Conservation (phyloP, 202 grass and related monocot species). For the Saccharum hybrid region DNA sequence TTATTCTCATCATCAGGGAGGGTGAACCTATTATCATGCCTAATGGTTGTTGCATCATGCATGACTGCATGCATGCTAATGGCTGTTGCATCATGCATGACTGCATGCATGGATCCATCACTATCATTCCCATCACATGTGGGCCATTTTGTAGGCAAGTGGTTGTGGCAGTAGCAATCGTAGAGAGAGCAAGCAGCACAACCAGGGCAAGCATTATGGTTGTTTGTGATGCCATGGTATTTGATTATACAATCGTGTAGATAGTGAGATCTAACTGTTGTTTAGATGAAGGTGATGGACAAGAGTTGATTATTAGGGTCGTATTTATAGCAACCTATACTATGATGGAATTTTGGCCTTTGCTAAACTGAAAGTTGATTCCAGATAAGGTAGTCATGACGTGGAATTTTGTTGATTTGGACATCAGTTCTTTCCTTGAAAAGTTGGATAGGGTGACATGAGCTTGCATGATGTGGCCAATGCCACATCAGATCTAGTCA, state of each 20-base stretch:
- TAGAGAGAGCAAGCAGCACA: neutral
- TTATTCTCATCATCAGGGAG: neutral
- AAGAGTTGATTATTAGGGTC: neutral
- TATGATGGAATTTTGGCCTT: neutral
- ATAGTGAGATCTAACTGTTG: neutral
- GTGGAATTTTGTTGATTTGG: neutral
- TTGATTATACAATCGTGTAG: neutral
- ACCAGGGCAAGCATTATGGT: neutral
- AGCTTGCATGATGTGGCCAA: neutral
- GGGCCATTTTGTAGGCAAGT: neutral
- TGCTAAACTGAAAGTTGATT: neutral
- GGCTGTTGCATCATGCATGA: conserved; percentile 13
- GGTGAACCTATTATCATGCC: neutral
- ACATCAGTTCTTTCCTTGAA: neutral
- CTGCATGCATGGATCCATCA: neutral
- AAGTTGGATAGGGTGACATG: neutral
- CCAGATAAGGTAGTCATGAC: neutral
- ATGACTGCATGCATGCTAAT: neutral
- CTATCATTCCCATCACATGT: neutral
- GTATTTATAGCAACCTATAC: neutral
- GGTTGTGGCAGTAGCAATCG: neutral
- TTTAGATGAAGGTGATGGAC: neutral
- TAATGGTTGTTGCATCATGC: conserved; percentile 2
- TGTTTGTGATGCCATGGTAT: neutral
- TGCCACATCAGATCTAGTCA: neutral